Conservation (phyloP, 176 grass and related monocot genomes). For the Panicum miliaceum region DNA sequence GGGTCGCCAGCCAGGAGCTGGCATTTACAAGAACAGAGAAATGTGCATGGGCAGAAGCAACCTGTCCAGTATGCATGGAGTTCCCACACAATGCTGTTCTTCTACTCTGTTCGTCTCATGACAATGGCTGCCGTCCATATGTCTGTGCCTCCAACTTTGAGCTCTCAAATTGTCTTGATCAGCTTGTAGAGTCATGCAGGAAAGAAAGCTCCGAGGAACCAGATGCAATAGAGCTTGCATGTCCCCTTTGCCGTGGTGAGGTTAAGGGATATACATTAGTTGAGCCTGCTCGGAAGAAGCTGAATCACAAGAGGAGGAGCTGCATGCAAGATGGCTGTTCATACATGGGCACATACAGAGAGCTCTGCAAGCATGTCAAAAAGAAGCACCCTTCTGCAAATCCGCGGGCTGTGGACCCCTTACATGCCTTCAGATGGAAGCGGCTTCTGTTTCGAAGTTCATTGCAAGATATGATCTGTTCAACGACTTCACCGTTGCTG, state of each 20-base stretch:
- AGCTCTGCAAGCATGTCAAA: conserved; percentile 62
- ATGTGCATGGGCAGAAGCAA: conserved; percentile 70
- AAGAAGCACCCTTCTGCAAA: conserved; percentile 60
- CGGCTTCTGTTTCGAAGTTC: conserved; percentile 52
- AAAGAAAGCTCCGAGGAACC: conserved; percentile 43
- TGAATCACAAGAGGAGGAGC: conserved; percentile 71
- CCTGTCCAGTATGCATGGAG: conserved; percentile 87
- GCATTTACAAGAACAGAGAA: conserved; percentile 57
- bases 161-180: conserved; percentile 82
- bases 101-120: conserved; percentile 83
- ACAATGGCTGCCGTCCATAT: conserved; percentile 84
- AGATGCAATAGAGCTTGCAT: conserved; percentile 57
- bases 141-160: conserved; percentile 74
- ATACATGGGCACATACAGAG: conserved; percentile 63
- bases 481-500: conserved; percentile 46
- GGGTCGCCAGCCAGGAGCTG: conserved; percentile 36
- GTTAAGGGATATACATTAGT: conserved; percentile 88
- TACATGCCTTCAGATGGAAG: conserved; percentile 63
- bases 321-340: conserved; percentile 78
- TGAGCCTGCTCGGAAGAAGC: conserved; percentile 65
- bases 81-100: conserved; percentile 82
- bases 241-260: conserved; percentile 78
- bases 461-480: conserved; percentile 71
- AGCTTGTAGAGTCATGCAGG: conserved; percentile 65
- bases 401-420: conserved; percentile 64